phyloP scores from a whole-genome alignment of 306 rosid genomes.

The Casuarina cunninghamiana region DNA sequence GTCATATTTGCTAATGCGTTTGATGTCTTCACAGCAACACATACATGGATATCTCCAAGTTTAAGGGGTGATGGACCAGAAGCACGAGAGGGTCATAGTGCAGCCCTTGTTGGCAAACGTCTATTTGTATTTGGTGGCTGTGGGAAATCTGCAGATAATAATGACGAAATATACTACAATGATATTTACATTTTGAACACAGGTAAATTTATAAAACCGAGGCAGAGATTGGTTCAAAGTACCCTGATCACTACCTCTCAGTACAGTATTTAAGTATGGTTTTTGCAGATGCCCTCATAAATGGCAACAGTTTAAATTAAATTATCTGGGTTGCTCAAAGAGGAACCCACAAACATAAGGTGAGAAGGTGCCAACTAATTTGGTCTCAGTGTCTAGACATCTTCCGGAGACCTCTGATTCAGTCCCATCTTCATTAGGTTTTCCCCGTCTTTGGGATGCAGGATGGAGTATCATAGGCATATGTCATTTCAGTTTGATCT shows the following conservation, averaged over 20 bases:
- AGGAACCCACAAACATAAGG: background rate
- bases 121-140: constrained; percentile 91
- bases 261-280: background rate
- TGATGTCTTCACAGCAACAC: constrained; percentile 50
- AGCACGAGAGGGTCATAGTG: constrained; percentile 96
- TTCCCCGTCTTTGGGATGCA: background rate
- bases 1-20: constrained; percentile 16
- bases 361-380: background rate
- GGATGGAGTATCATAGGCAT: background rate
- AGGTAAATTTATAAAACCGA: constrained; percentile 47
- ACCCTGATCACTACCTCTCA: no score
- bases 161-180: constrained; percentile 74
- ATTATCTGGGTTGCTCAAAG: background rate
- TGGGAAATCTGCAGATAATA: constrained; percentile 71
- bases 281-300: background rate
- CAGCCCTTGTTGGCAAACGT: constrained; percentile 85
- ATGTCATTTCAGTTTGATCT: background rate
- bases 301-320: background rate
- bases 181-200: constrained; percentile 92
- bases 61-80: constrained; percentile 90
- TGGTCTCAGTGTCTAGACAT: constrained; percentile 1
- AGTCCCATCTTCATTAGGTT: background rate
- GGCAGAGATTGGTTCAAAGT: constrained; percentile 16
- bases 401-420: background rate
- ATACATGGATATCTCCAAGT: constrained; percentile 79